Evolutionary conservation across 805 yeast genomes (phyloP), one percentile per base, ranked within the genome.

Genomic region (Lipomyces starkeyi): DNA sequence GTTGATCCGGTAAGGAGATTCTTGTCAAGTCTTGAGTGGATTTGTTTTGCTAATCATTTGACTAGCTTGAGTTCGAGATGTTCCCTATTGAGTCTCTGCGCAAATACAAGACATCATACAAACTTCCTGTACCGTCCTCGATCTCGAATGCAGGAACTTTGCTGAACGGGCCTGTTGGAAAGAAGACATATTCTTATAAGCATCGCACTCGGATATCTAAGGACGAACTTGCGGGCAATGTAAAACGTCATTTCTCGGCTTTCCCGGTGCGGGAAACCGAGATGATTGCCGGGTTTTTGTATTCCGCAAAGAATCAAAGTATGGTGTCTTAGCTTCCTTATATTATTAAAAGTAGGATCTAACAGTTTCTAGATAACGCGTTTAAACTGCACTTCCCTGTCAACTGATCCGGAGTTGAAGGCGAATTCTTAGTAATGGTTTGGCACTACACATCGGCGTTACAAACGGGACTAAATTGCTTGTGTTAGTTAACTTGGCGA

Each of bases 251-350:
- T 78, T 91, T 93, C 73, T 74, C 83, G 71, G 73, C 79, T 8
- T 83, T 82, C 58, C 83, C 85, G 13, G 87, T 87, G 2, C 87
- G 91, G 73, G 99, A 94, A 75, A 87, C 89, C 66, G 98, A 94
- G 74, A 87, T 90, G 40, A 87, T 94, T 53, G 91, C 97, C 49
- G 93, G 91, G 74, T 95, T 94, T 76, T 82, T 95, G 64, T 95
- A 94, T 80, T 88, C 91, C 74, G 93, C 91, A 63, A 87, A 87
- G 75, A 89, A 91, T 75, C 91, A 91, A 74, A 83, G 83, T 68
- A 80, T 79, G 75, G 22, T 34, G 8, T 53, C 53, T 22, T 25
- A 37, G 14, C 22, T 62, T 17, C 25, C 13, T 47, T 17, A 56
- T 40, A 27, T 25, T 1, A 43, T 27, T 34, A 11, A 20, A 2